Percentiles rank a stretch among this genome's conserved stretches.
These are phyloP conservation scores for Botrytis fragariae DNA, from an alignment of 2,329 filamentous ascomycete species.

Conservation along the genomic window DNA sequence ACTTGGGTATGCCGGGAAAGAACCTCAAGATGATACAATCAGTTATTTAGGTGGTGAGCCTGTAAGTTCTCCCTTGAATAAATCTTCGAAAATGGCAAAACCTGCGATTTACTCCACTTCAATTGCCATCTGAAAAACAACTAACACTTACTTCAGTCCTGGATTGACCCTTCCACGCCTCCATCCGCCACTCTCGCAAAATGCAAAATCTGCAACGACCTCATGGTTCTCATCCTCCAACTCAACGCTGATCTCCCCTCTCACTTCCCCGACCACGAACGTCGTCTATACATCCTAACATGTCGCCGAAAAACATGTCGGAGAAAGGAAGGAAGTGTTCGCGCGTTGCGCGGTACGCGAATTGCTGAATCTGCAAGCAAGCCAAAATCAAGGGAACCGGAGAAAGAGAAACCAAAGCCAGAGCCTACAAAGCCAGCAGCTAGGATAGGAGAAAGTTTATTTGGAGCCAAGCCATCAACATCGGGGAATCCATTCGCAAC, in stretches of 20 bases:
- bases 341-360: slow-evolving; percentile 68
- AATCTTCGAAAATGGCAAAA: background rate
- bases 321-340: slow-evolving; percentile 77
- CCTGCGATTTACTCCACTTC: background rate
- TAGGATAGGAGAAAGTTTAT: slow-evolving; percentile 65
- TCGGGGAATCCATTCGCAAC: slow-evolving; percentile 56
- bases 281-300: slow-evolving; percentile 81
- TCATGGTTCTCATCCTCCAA: slow-evolving; percentile 84
- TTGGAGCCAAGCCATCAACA: slow-evolving; percentile 56
- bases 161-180: slow-evolving; percentile 70
- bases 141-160: slow-evolving; percentile 56
- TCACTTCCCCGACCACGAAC: slow-evolving; percentile 80
- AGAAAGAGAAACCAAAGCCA: slow-evolving; percentile 35
- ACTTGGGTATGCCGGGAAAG: slow-evolving; percentile 82
- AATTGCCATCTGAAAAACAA: background rate
- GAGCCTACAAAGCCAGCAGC: slow-evolving; percentile 27
- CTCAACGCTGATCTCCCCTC: slow-evolving; percentile 88
- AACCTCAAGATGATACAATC: slow-evolving; percentile 70
- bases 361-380: slow-evolving; percentile 36
- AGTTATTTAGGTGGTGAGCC: slow-evolving; percentile 86
- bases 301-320: slow-evolving; percentile 78
- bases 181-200: slow-evolving; percentile 75
- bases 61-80: slow-evolving; percentile 52
- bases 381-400: background rate
- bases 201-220: slow-evolving; percentile 82